Percentiles rank a stretch among this genome's conserved stretches.
phyloP scores from a whole-genome alignment of 2,329 filamentous ascomycete genomes.

The Lecanicillium sp. region DNA sequence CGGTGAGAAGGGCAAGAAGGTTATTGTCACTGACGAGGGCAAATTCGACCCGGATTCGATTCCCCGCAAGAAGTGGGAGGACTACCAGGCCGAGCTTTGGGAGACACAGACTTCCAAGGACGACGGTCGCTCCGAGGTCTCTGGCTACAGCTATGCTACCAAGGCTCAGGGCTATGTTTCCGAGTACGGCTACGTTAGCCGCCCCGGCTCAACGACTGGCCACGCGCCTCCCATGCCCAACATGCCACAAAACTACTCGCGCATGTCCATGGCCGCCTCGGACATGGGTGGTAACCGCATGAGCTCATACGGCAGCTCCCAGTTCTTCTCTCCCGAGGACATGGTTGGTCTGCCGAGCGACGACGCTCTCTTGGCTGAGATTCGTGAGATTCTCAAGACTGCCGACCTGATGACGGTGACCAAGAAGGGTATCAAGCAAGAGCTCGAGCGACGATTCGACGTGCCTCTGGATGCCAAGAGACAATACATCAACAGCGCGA shows the following conservation, averaged over 20 bases:
- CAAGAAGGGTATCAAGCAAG: constrained; percentile 95
- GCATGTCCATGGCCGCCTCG: constrained; percentile 73
- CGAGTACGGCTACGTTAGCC: constrained; percentile 61
- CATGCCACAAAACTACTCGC: constrained; percentile 50
- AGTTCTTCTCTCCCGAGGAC: constrained; percentile 57
- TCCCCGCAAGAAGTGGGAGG: constrained; percentile 98
- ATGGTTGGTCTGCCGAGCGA: constrained; percentile 74
- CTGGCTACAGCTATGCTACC: constrained; percentile 91
- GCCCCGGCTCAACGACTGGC: constrained; percentile 48
- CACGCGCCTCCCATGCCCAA: constrained; percentile 39
- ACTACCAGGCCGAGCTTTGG: constrained; percentile 97
- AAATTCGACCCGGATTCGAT: constrained; percentile 93
- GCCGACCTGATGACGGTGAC: constrained; percentile 97
- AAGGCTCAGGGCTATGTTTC: constrained; percentile 60
- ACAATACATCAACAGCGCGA: constrained; percentile 87
- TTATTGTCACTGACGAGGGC: constrained; percentile 92
- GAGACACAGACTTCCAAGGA: constrained; percentile 80
- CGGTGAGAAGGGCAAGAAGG: constrained; percentile 85
- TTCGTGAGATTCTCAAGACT: constrained; percentile 83
- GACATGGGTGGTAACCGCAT: constrained; percentile 54
- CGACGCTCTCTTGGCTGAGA: constrained; percentile 85
- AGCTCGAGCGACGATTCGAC: constrained; percentile 85
- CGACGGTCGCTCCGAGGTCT: constrained; percentile 78
- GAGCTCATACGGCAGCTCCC: constrained; percentile 53
- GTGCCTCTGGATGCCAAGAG: constrained; percentile 80